These are phyloP conservation scores for Yueomyces sp. DNA, from an alignment of 805 yeast species.

Conservation along the genomic window DNA sequence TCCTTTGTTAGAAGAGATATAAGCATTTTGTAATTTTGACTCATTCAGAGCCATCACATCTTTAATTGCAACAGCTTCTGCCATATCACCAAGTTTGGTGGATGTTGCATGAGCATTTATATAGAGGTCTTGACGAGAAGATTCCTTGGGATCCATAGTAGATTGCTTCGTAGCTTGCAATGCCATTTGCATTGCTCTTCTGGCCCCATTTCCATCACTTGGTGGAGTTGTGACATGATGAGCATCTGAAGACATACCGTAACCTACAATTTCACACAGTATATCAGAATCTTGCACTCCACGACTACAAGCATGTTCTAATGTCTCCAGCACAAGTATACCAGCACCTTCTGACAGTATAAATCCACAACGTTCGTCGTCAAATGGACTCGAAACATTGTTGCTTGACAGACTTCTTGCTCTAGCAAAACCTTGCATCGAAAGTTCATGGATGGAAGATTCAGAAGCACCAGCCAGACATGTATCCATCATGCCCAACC, in stretches of 20 bases:
- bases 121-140: constrained; percentile 32
- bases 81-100: constrained; percentile 76
- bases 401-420: constrained; percentile 63
- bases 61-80: constrained; percentile 66
- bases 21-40: constrained; percentile 14
- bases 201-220: constrained; percentile 74
- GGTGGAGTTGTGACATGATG: constrained; percentile 87
- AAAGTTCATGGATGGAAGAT: constrained; percentile 70
- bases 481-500: constrained; percentile 67
- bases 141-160: no score
- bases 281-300: constrained; percentile 36
- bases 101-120: constrained; percentile 97
- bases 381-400: constrained; percentile 80
- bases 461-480: constrained; percentile 95
- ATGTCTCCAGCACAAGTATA: constrained; percentile 57
- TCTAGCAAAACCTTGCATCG: constrained; percentile 83
- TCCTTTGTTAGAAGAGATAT: constrained; percentile 77
- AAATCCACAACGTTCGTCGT: constrained; percentile 64
- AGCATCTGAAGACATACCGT: constrained; percentile 88
- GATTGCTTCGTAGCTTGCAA: constrained; percentile 38
- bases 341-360: constrained; percentile 93
- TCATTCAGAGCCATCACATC: constrained; percentile 13
- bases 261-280: constrained; percentile 74
- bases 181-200: constrained; percentile 70
- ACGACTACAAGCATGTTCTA: constrained; percentile 59